Evolutionary conservation across 2,329 filamentous ascomycete genomes (phyloP).

Genomic region (Gyromitra esculenta): DNA sequence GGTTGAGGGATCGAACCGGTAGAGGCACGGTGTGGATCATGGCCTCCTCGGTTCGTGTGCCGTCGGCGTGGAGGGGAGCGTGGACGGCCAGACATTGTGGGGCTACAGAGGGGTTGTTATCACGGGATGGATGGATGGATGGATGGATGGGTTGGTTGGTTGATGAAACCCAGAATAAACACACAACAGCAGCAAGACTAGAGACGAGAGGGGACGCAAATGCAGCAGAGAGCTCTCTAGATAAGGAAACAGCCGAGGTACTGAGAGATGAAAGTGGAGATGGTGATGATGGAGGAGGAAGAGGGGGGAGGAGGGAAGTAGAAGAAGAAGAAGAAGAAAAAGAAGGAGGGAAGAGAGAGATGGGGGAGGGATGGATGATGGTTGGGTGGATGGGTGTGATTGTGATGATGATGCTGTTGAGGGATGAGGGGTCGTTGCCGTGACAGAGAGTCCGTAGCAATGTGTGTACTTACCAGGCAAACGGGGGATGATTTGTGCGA

Average conservation of each 20-base stretch:
- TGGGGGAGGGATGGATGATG: constrained; percentile 10
- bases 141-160: neutral
- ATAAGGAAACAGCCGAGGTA: constrained; percentile 10
- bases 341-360: constrained; percentile 3
- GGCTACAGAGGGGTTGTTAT: constrained; percentile 43
- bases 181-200: neutral
- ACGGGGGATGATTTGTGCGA: constrained; percentile 52
- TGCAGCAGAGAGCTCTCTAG: constrained; percentile 11
- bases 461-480: constrained; percentile 5
- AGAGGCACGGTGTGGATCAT: constrained; percentile 51
- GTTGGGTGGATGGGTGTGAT: constrained; percentile 34
- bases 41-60: constrained; percentile 6
- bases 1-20: constrained; percentile 48
- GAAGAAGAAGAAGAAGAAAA: neutral
- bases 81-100: constrained; percentile 43
- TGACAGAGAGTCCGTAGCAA: constrained; percentile 25
- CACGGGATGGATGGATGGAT: constrained; percentile 25
- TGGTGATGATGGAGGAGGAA: neutral
- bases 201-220: neutral
- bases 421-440: constrained; percentile 46
- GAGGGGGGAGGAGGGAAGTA: neutral
- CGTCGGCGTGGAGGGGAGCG: constrained; percentile 37
- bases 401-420: constrained; percentile 20
- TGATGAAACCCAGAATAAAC: neutral
- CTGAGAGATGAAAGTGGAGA: constrained; percentile 14